Percentiles rank a stretch among this genome's conserved stretches.
Conservation (phyloP, 306 rosid genomes). For the Dryas octopetala region DNA sequence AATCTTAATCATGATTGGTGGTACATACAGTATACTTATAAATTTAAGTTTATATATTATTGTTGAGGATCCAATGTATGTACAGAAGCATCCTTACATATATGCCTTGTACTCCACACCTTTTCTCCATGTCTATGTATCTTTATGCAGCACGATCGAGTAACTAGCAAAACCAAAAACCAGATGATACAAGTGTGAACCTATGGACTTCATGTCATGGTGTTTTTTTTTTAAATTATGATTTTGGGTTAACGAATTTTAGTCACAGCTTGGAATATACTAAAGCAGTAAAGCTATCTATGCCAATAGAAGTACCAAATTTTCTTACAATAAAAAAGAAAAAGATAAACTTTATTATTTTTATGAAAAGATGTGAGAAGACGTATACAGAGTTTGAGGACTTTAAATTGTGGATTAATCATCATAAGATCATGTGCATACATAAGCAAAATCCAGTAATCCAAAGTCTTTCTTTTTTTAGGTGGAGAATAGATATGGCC, state of each 20-base stretch:
- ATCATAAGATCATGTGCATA: background rate
- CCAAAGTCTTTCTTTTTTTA: background rate
- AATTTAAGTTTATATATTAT: background rate
- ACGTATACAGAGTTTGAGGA: background rate
- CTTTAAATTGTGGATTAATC: background rate
- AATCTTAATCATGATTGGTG: background rate
- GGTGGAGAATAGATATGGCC: background rate
- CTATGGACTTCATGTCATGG: constrained; percentile 3
- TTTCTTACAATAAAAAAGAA: background rate
- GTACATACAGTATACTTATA: background rate
- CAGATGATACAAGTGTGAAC: constrained; percentile 19
- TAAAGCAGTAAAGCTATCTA: too few species aligned
- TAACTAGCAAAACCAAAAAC: constrained; percentile 1
- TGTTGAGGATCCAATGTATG: constrained; percentile 26
- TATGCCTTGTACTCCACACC: background rate
- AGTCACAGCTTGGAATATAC: too few species aligned
- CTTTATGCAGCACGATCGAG: background rate
- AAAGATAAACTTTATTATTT: background rate
- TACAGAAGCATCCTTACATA: background rate
- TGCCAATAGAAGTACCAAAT: background rate
- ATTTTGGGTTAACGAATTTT: too few species aligned
- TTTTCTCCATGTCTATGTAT: background rate
- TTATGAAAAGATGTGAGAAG: background rate
- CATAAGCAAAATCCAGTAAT: constrained; percentile 3
- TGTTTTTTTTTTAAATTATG: too few species aligned